Evolutionary conservation across 1,284 basidiomycete genomes (phyloP), one percentile per base, ranked within the genome.

Genomic region (Sphaerobolus stellatus): DNA sequence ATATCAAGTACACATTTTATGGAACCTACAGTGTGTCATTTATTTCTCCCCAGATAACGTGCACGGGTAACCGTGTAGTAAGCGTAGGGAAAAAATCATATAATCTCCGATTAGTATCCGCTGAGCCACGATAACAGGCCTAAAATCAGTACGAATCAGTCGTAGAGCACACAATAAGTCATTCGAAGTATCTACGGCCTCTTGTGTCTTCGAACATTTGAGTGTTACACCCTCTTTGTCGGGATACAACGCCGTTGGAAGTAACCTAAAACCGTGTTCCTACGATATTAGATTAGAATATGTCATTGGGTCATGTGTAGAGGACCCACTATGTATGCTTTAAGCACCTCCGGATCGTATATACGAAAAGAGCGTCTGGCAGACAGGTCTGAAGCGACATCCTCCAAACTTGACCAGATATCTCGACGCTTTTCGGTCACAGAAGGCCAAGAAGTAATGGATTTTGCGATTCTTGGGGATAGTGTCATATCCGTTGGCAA

Each of bases 191-290:
- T 72, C 56, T 56, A 83, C 83, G 40, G 71, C 75, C 69, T 83
- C 81, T 48, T 79, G 78, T 5, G 57, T 53, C 36, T 71, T 73
- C 11, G 69, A 68, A 58, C 79, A 82, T 59, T 73, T 79, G 16
- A 82, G 65, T 5, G 80, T 82, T 5, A 83, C 77, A 14, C 80
- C 79, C 31, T 71, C 68, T 58, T 73, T 69, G 54, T 79, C 73
- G 0, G 80, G 75, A 60, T 80, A 77, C 5, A 70, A 68, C 2
- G 58, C 57, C 0, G 76, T 79, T 3, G 80, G 79, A 3, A 82
- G 64, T 11, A 70, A 57, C 22, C 75, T 60, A 61, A 82, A 60
- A 0, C 79, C 79, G 33, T 76, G 62, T 59, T 78, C 69, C 80
- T 81, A 54, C 7, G 20, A n/a, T n/a, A n/a, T n/a, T n/a, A n/a